These are phyloP conservation scores for Kuraishia cidri DNA, from an alignment of 805 yeast species.

Conservation along the genomic window DNA sequence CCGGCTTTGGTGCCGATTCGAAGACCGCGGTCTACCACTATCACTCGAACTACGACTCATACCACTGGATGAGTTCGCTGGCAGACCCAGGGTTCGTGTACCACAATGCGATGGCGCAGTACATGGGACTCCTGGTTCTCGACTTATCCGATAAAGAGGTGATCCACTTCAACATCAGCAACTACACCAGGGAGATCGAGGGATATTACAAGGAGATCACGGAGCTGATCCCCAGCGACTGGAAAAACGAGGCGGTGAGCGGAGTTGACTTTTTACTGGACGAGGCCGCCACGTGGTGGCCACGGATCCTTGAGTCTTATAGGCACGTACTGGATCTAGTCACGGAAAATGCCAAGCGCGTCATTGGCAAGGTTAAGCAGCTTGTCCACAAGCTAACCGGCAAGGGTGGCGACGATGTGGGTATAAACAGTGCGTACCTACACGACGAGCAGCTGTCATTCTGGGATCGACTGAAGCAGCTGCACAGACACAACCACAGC, in stretches of 20 bases:
- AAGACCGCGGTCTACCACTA: slow-evolving; percentile 61
- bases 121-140: slow-evolving; percentile 39
- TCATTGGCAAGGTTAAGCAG: not conserved
- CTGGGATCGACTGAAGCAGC: too few species aligned
- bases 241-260: slow-evolving; percentile 16
- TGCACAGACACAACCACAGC: too few species aligned
- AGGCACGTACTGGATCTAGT: not conserved
- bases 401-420: slow-evolving; percentile 13
- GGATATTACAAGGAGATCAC: slow-evolving; percentile 26
- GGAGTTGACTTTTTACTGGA: too few species aligned
- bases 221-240: slow-evolving; percentile 24
- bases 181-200: slow-evolving; percentile 28
- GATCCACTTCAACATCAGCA: slow-evolving; percentile 27
- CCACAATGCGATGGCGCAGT: slow-evolving; percentile 49
- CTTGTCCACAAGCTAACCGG: slow-evolving; percentile 6
- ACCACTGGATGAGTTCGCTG: slow-evolving; percentile 55
- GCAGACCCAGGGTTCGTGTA: slow-evolving; percentile 56
- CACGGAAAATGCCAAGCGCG: not conserved
- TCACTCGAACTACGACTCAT: slow-evolving; percentile 69
- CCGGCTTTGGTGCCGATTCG: slow-evolving; percentile 38
- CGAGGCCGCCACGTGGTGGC: not conserved
- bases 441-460: not conserved
- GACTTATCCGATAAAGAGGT: slow-evolving; percentile 40
- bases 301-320: not conserved
- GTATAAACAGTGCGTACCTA: slow-evolving; percentile 9